A percentile compares a stretch with the other conserved stretches of the same genome.
Evolutionary conservation across 1,284 basidiomycete genomes (phyloP).

Genomic region (Caloboletus firmus): DNA sequence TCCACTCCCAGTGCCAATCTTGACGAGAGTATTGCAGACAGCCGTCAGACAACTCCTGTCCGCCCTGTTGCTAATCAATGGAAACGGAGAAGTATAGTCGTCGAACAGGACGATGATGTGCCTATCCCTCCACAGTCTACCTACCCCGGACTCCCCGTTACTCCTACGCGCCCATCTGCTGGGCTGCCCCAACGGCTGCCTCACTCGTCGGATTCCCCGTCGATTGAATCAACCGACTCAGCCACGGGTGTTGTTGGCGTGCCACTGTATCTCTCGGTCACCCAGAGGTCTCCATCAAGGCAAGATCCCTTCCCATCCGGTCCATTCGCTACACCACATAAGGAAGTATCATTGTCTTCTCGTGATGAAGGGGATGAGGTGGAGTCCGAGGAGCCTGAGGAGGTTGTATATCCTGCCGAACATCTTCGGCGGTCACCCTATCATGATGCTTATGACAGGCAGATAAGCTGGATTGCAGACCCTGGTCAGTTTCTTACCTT

Average conservation of each 20-base stretch:
- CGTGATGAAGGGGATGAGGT: constrained; percentile 54
- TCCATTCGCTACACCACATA: constrained; percentile 69
- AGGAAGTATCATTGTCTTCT: constrained; percentile 48
- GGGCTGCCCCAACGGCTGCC: constrained; percentile 39
- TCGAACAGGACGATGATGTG: constrained; percentile 63
- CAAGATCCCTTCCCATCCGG: constrained; percentile 63
- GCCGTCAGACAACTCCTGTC: constrained; percentile 37
- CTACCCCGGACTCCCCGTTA: constrained; percentile 35
- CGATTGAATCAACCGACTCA: constrained; percentile 46
- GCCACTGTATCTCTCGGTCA: constrained; percentile 48
- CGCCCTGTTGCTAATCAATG: constrained; percentile 36
- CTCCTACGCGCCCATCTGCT: constrained; percentile 36
- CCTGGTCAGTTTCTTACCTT: constrained; percentile 48
- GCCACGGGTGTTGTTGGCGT: constrained; percentile 37
- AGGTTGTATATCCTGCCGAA: constrained; percentile 54
- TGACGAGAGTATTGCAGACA: constrained; percentile 31
- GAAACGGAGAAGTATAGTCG: constrained; percentile 63
- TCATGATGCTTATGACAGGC: constrained; percentile 53
- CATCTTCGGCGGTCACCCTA: constrained; percentile 46
- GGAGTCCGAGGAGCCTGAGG: constrained; percentile 43
- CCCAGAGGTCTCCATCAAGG: constrained; percentile 47
- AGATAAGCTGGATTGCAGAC: constrained; percentile 75
- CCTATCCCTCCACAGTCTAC: constrained; percentile 38
- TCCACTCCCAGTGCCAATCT: constrained; percentile 29
- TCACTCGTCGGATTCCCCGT: constrained; percentile 53